Evolutionary conservation across 148 eudicot species (phyloP).

Genomic region (Fagopyrum esculentum): DNA sequence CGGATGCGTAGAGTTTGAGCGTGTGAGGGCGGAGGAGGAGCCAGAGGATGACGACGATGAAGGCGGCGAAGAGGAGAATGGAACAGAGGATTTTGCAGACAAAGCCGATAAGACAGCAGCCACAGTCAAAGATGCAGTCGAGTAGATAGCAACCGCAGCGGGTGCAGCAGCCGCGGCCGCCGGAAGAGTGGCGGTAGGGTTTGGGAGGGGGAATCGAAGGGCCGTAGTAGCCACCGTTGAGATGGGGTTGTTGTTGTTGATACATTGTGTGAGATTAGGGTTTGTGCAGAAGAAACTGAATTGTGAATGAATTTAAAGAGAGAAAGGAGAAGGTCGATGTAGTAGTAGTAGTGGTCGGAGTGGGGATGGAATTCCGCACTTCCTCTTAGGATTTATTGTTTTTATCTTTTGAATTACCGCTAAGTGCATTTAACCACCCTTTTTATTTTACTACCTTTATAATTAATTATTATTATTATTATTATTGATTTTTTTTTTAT

Average conservation of each 20-base stretch:
- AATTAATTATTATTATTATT: too few relatives aligned
- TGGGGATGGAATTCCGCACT: too few relatives aligned
- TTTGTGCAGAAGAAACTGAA: background rate
- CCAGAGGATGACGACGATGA: constrained; percentile 19
- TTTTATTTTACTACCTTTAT: too few relatives aligned
- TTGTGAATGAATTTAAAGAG: too few relatives aligned
- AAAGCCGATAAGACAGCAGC: constrained; percentile 26
- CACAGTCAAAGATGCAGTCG: constrained; percentile 20
- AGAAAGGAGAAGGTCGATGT: too few relatives aligned
- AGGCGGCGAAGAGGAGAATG: constrained; percentile 17
- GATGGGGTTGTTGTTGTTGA: constrained; percentile 20
- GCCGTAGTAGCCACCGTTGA: constrained; percentile 22
- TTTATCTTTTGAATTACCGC: too few relatives aligned
- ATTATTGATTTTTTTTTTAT: too few relatives aligned
- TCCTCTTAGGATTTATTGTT: too few relatives aligned
- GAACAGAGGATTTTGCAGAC: constrained; percentile 27
- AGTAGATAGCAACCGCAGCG: constrained; percentile 19
- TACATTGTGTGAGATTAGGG: background rate
- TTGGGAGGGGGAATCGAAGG: constrained; percentile 20
- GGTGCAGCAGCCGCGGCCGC: constrained; percentile 15
- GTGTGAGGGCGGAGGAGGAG: constrained; percentile 15
- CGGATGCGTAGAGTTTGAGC: constrained; percentile 11
- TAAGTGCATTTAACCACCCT: too few relatives aligned
- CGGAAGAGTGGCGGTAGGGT: constrained; percentile 18
- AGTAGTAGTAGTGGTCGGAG: too few relatives aligned